phyloP scores from a whole-genome alignment of 2,329 filamentous ascomycete genomes.

The Claviceps arundinis region DNA sequence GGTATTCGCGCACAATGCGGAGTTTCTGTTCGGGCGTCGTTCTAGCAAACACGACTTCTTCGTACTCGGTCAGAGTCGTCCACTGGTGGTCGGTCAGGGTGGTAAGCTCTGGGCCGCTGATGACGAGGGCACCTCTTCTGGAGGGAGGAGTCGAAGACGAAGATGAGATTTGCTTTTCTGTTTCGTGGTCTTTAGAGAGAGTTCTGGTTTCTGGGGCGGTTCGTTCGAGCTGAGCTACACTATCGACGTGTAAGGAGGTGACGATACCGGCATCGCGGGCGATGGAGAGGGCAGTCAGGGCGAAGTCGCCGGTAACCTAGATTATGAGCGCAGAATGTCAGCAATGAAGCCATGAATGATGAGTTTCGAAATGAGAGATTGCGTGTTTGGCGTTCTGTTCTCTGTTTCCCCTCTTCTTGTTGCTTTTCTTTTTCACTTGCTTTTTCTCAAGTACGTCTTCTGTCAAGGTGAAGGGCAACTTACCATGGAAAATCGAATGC shows the following conservation, averaged over 20 bases:
- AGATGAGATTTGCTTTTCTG: slow-evolving; percentile 9
- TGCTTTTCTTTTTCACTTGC: too few species aligned
- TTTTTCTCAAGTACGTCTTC: too few species aligned
- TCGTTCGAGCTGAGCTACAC: slow-evolving; percentile 37
- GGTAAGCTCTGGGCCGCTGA: slow-evolving; percentile 53
- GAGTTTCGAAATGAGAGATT: too few species aligned
- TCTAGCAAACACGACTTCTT: slow-evolving; percentile 61
- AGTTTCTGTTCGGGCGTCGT: slow-evolving; percentile 72
- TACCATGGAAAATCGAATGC: slow-evolving; percentile 68
- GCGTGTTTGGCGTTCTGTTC: too few species aligned
- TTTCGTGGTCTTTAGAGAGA: slow-evolving; percentile 10
- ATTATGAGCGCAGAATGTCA: not conserved
- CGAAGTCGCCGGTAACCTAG: slow-evolving; percentile 62
- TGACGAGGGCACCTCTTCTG: slow-evolving; percentile 37
- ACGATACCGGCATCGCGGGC: slow-evolving; percentile 61
- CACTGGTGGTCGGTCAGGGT: slow-evolving; percentile 55
- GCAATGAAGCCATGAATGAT: not conserved
- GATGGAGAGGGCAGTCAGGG: slow-evolving; percentile 60
- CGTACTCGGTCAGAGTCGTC: slow-evolving; percentile 49
- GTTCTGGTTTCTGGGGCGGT: slow-evolving; percentile 7
- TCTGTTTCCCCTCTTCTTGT: too few species aligned
- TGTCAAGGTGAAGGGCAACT: not conserved
- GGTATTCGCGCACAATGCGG: slow-evolving; percentile 64
- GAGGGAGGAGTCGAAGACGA: slow-evolving; percentile 5
- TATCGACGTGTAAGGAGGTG: slow-evolving; percentile 39